These are phyloP conservation scores for Penicillium herquei DNA, from an alignment of 495 filamentous ascomycete species.

Conservation along the genomic window DNA sequence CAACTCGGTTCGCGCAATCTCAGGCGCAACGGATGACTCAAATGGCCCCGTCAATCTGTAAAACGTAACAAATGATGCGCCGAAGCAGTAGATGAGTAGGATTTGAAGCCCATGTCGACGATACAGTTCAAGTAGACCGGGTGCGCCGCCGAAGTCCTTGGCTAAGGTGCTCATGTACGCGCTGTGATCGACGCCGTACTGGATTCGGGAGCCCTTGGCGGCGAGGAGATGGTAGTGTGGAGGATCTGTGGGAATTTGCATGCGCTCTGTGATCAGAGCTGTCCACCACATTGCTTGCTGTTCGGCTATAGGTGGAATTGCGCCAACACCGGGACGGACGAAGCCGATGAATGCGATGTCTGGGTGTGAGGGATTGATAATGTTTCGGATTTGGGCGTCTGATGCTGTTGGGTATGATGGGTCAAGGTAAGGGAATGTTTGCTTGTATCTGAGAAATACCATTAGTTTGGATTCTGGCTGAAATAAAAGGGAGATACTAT, in stretches of 20 bases:
- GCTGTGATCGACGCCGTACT: conserved; percentile 17
- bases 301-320: conserved; percentile 17
- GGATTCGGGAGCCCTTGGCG: conserved; percentile 10
- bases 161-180: conserved; percentile 18
- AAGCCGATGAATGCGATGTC: conserved; percentile 22
- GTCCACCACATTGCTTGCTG: conserved; percentile 18
- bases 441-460: conserved; percentile 12
- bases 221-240: conserved; percentile 16
- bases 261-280: conserved; percentile 12
- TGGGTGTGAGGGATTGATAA: conserved; percentile 10
- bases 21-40: conserved; percentile 12
- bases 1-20: conserved; percentile 13
- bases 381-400: conserved; percentile 17
- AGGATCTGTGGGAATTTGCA: conserved; percentile 10
- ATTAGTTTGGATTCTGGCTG: too few relatives aligned
- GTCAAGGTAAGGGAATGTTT: conserved; percentile 19
- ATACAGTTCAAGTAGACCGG: conserved; percentile 12
- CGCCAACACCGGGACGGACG: conserved; percentile 16
- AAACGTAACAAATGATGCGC: conserved; percentile 17
- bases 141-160: conserved; percentile 14
- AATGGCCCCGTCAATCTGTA: conserved; percentile 14
- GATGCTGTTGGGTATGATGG: conserved; percentile 14
- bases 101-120: conserved; percentile 9
- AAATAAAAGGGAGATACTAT: not conserved
- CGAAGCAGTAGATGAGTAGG: conserved; percentile 14